phyloP scores from a whole-genome alignment of 148 eudicot genomes.

The Amaranthus palmeri region DNA sequence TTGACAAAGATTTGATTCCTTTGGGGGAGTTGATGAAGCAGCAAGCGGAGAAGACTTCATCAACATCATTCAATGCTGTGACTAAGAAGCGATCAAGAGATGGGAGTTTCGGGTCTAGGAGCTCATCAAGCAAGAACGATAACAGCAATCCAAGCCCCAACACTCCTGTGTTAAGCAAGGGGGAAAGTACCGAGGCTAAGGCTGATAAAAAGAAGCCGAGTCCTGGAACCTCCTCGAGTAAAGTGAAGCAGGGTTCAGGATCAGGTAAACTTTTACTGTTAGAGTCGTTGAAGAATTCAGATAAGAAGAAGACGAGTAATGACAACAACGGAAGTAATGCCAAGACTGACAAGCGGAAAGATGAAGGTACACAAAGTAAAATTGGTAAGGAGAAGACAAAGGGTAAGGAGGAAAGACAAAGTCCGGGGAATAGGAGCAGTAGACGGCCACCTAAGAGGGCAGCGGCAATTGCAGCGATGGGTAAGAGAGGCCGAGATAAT shows the following conservation, averaged over 20 bases:
- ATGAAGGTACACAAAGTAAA: conserved; percentile 19
- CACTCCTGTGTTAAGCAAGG: conserved; percentile 12
- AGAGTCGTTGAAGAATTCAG: conserved; percentile 32
- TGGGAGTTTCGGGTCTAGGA: conserved; percentile 26
- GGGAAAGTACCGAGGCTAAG: conserved; percentile 17
- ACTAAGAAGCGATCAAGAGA: conserved; percentile 54
- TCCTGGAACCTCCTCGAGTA: conserved; percentile 27
- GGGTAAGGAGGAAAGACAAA: conserved; percentile 24
- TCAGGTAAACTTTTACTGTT: conserved; percentile 29
- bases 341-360: conserved; percentile 32
- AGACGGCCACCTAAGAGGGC: conserved; percentile 50
- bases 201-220: conserved; percentile 30
- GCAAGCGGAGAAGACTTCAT: conserved; percentile 16
- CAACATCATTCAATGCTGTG: conserved; percentile 23
- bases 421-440: conserved; percentile 21
- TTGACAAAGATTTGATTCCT: background rate
- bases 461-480: conserved; percentile 32
- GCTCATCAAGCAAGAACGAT: conserved; percentile 34
- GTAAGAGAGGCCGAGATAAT: conserved; percentile 34
- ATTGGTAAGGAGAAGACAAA: conserved; percentile 20
- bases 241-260: conserved; percentile 29
- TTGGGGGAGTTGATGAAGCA: conserved; percentile 10
- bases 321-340: conserved; percentile 17
- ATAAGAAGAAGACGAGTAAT: conserved; percentile 25
- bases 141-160: conserved; percentile 15